Conservation (phyloP, 1,284 basidiomycete genomes). For the Tremellales sp. region DNA sequence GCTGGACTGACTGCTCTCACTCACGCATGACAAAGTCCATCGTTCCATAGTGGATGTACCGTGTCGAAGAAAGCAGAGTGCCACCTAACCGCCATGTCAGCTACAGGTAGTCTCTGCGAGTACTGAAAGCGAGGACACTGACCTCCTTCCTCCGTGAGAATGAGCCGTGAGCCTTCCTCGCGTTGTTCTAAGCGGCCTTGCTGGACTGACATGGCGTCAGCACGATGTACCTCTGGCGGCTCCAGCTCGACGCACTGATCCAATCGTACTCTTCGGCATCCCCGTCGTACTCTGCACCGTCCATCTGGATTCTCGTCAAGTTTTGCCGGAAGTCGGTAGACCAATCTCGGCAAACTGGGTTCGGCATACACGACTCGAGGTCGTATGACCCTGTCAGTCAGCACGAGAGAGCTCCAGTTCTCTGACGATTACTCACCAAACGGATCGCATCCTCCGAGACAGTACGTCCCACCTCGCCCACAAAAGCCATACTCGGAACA, state of each 20-base stretch:
- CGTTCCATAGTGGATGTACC: conserved; percentile 73
- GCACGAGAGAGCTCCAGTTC: too few relatives aligned
- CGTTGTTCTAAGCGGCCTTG: neutral
- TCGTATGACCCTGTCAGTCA: conserved; percentile 55
- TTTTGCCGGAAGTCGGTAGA: conserved; percentile 61
- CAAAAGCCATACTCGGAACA: conserved; percentile 76
- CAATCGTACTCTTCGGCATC: conserved; percentile 61
- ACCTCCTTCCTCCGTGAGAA: neutral
- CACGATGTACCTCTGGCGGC: too few relatives aligned
- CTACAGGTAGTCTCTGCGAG: conserved; percentile 57
- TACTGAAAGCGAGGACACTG: neutral
- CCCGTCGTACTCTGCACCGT: conserved; percentile 61
- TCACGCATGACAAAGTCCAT: conserved; percentile 59
- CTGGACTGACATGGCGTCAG: too few relatives aligned
- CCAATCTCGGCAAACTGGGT: conserved; percentile 64
- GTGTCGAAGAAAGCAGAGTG: conserved; percentile 69
- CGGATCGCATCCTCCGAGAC: conserved; percentile 76
- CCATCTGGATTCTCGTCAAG: conserved; percentile 60
- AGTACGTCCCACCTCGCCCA: conserved; percentile 57
- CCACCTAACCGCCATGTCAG: conserved; percentile 59
- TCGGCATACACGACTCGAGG: conserved; percentile 63
- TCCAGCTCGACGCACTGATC: conserved; percentile 24
- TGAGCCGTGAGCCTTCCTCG: neutral
- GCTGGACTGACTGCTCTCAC: conserved; percentile 16
- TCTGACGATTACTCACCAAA: conserved; percentile 52